Evolutionary conservation across 139 green algal genomes (phyloP).

Genomic region (Ettlia oleoabundans): DNA sequence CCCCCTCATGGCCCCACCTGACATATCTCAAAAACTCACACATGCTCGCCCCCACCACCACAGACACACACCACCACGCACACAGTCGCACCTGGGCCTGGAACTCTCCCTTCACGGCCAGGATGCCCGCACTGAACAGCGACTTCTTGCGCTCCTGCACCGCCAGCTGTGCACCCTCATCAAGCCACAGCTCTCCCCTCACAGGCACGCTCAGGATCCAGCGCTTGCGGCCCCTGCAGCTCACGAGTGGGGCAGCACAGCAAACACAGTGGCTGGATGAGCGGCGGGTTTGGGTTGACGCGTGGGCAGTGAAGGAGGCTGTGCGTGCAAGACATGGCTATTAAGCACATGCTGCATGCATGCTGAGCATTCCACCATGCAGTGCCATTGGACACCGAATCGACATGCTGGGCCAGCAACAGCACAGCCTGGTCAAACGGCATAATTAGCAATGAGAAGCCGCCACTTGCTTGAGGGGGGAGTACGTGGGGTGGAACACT

Average conservation of each 20-base stretch:
- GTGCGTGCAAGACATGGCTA: no score
- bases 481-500: constrained; percentile 67
- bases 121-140: constrained; percentile 85
- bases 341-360: not conserved
- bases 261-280: no score
- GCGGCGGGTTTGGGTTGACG: no score
- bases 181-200: constrained; percentile 72
- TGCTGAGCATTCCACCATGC: not conserved
- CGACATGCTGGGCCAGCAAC: not conserved
- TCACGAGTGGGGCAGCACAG: not conserved
- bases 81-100: constrained; percentile 26
- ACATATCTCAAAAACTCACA: no score
- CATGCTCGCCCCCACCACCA: no score
- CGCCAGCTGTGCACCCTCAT: constrained; percentile 76
- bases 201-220: constrained; percentile 84
- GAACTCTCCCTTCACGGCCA: constrained; percentile 65
- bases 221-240: constrained; percentile 75
- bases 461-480: constrained; percentile 33
- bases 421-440: not conserved
- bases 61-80: no score
- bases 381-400: not conserved
- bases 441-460: not conserved
- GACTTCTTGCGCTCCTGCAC: constrained; percentile 75
- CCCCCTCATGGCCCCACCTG: no score
- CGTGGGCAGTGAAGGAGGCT: no score